Base-by-base conservation (phyloP, 495 filamentous ascomycete genomes). In the Diplogelasinospora grovesii region DNA sequence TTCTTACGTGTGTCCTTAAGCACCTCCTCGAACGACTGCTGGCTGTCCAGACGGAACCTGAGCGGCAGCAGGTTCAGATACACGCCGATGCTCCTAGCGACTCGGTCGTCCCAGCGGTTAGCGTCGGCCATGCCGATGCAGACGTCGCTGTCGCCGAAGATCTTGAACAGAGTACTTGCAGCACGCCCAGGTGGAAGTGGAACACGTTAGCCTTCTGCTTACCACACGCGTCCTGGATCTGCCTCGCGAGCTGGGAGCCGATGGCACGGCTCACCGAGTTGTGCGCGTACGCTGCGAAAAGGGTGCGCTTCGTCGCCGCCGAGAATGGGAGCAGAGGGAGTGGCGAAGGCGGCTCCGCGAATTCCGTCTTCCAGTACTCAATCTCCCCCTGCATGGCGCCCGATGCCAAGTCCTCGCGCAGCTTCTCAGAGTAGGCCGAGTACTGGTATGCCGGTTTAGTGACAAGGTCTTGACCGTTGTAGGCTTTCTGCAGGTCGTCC, bases 21-120 rank as follows among this genome's bases (percentile, higher is more conserved):
- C 9, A 48, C 11, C 1, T 51, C 25, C 3, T 8, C 29, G 15
- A 63, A 63, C 0, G 10, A 25, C 6, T 36, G 25, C 9, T 31
- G 19, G 11, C 10, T 0, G 4, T 21, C 20, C 1, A 41, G 36
- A 11, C 25, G 42, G 49, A 72, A 64, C 2, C 53, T 56, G 3
- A 77, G 22, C 0, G 75, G 59, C 0, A 79, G 53, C 2, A 76
- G 39, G 36, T 81, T 77, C 7, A 75, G 30, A 23, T 60, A 69
- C 21, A 63, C 38, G 7, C 77, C 68, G 11, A 78, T 46, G 9
- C 41, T 66, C 3, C 36, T n/a, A 57, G 22, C 2, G 64, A 26
- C 4, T 41, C 31, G 16, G 11, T 8, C 30, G 1, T 59, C 48
- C 3, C 7, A 47, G 4, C 70, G 59, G 34, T 68, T 64, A 11